A percentile compares a stretch with the other conserved stretches of the same genome.
Evolutionary conservation across 345 rosid genomes (phyloP).

Genomic region (Populus euphratica): DNA sequence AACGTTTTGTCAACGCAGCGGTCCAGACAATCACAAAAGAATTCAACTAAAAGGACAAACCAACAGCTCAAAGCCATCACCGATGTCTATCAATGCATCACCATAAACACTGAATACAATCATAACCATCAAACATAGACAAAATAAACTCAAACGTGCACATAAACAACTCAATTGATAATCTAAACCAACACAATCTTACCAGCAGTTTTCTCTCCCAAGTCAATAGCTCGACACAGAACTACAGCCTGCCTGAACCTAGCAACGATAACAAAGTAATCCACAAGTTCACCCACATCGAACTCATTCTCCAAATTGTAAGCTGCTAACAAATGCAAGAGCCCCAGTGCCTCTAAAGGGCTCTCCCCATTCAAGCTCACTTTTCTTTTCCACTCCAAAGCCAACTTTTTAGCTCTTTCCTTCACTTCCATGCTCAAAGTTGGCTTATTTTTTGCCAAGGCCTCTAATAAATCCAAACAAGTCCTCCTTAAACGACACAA

Average conservation of each 20-base stretch:
- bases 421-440: constrained; percentile 31
- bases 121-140: background rate
- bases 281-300: constrained; percentile 40
- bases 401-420: constrained; percentile 57
- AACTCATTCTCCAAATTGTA: constrained; percentile 45
- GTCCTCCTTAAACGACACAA: constrained; percentile 34
- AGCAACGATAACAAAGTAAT: constrained; percentile 33
- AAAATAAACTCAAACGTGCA: background rate
- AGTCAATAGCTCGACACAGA: constrained; percentile 48
- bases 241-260: constrained; percentile 38
- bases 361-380: constrained; percentile 24
- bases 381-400: constrained; percentile 54
- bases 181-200: constrained; percentile 10
- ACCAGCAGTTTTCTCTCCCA: constrained; percentile 49
- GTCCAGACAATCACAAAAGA: background rate
- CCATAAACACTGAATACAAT: background rate
- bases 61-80: background rate
- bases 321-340: constrained; percentile 54
- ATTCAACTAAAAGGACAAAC: background rate
- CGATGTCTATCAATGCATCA: background rate
- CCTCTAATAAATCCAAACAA: constrained; percentile 55
- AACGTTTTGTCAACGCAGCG: background rate
- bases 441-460: constrained; percentile 32
- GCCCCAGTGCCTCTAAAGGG: constrained; percentile 37
- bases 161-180: background rate